phyloP scores from a whole-genome alignment of 306 rosid genomes.

The Cyamopsis tetragonoloba region DNA sequence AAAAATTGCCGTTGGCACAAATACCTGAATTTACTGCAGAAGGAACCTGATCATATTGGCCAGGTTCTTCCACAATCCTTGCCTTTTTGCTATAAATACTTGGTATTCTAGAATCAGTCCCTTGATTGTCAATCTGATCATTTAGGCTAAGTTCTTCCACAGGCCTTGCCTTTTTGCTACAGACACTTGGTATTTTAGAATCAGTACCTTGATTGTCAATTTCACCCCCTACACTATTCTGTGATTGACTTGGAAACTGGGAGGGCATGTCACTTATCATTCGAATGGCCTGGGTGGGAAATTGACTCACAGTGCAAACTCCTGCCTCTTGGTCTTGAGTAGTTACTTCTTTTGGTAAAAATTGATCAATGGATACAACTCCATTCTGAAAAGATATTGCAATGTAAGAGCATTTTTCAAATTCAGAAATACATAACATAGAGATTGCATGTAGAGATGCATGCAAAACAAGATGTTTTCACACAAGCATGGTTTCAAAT shows the following conservation, averaged over 20 bases:
- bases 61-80: slow-evolving; percentile 57
- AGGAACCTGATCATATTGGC: slow-evolving; percentile 30
- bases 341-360: slow-evolving; percentile 74
- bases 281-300: slow-evolving; percentile 69
- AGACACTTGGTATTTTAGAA: slow-evolving; percentile 31
- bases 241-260: slow-evolving; percentile 51
- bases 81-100: slow-evolving; percentile 58
- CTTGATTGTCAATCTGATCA: slow-evolving; percentile 29
- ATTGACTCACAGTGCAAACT: slow-evolving; percentile 67
- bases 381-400: slow-evolving; percentile 49
- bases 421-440: slow-evolving; percentile 9
- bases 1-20: slow-evolving; percentile 33
- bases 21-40: slow-evolving; percentile 30
- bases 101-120: slow-evolving; percentile 35
- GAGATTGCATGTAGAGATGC: slow-evolving; percentile 8
- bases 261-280: slow-evolving; percentile 50
- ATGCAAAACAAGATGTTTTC: slow-evolving; percentile 10
- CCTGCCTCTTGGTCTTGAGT: slow-evolving; percentile 82
- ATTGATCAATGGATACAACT: slow-evolving; percentile 58
- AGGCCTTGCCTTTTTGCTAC: slow-evolving; percentile 71
- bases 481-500: no score
- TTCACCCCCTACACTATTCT: slow-evolving; percentile 26
- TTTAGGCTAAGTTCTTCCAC: slow-evolving; percentile 44
- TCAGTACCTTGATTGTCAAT: slow-evolving; percentile 34
- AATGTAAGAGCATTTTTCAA: not conserved